Evolutionary conservation across 1,139 yeast species (phyloP), one percentile per base, ranked within the genome.

Genomic region (Wickerhamomyces sp.): DNA sequence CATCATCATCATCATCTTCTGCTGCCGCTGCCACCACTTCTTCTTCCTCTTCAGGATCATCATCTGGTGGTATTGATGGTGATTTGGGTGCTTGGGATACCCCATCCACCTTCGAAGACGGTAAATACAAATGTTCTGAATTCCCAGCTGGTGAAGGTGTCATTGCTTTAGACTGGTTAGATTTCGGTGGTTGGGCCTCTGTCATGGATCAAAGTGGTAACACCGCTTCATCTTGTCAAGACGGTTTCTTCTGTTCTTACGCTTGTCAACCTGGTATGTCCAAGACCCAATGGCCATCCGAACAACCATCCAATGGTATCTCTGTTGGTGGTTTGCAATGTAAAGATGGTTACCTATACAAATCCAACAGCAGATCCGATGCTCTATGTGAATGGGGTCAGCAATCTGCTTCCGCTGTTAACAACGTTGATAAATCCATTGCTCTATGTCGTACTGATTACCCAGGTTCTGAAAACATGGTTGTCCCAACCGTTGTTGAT

Each of bases 381-480:
- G 65, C 76, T 67, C 76, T 90, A 58, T 89, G 98, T 74, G 85
- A 74, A 61, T 81, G 94, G 89, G 97, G 95, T 60, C 67, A 66
- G 22, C 65, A 78, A 45, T 64, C 81, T 45, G 95, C 95, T 38
- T 58, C 63, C 38, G 94, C 87, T 52, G 81, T 72, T 37, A 81
- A 83, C 60, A 70, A 83, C 55, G 68, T 85, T 47, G 63, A 65
- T 48, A 60, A 81, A 53, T 72, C 71, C 37, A 90, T 92, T 57
- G 87, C 97, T 44, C 72, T 90, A 57, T 90, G 98, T 75, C 83
- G 96, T 73, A 92, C 98, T 47, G 97, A 92, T 66, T 92, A 92
- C 77, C 98, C 97, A 58, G 97, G 97, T 71, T 83, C 96, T 48
- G 98, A 92, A 74, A 89, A 88, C 76, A 92, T 92, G 97, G 90